Evolutionary conservation across 2,329 filamentous ascomycete species (phyloP), one percentile per base, ranked within the genome.

Genomic region (Chalara sp.): DNA sequence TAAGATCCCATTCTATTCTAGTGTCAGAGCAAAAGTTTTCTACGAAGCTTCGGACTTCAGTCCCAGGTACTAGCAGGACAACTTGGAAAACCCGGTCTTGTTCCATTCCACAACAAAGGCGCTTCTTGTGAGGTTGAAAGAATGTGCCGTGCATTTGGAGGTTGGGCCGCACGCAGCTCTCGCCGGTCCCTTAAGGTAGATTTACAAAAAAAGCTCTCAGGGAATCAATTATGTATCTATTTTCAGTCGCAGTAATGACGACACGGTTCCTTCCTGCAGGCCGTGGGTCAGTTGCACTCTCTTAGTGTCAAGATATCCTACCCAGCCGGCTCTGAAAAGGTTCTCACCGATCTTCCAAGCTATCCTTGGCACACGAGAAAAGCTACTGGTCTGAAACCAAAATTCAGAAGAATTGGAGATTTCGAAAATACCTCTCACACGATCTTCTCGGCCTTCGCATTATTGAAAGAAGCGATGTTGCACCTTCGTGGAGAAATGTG

Each of bases 361-460:
- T 80, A 80, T 52, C 68, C 72, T 2, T 80, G 76, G 75, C 74
- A 79, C 32, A 79, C 49, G 61, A 63, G 28, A 73, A 69, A 35
- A 62, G 58, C 0, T 77, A 76, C 58, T 80, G 77, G 76, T 68
- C 74, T 51, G 76, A 80, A 53, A 74, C 73, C 1, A 70, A 74
- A 46, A 59, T 75, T 4, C 73, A 72, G 13, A 58, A 63, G 10
- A 67, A 71, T n/a, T 70, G 72, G 47, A 59, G 75, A 2, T 70
- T 73, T 52, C 67, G 74, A 13, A 64, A 69, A 32, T 68, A 69
- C 50, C 68, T 70, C 2, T 68, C 72, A 12, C 70, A 74, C 44
- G 57, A 58, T 21, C 43, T 61, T 1, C 55, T 68, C 0, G 65
- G 68, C 1, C 57, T 57, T 6, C 51, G 46, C 4, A 50, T 57